These are phyloP conservation scores for Leptographium lundbergii DNA, from an alignment of 2,329 filamentous ascomycete genomes.

Conservation along the genomic window DNA sequence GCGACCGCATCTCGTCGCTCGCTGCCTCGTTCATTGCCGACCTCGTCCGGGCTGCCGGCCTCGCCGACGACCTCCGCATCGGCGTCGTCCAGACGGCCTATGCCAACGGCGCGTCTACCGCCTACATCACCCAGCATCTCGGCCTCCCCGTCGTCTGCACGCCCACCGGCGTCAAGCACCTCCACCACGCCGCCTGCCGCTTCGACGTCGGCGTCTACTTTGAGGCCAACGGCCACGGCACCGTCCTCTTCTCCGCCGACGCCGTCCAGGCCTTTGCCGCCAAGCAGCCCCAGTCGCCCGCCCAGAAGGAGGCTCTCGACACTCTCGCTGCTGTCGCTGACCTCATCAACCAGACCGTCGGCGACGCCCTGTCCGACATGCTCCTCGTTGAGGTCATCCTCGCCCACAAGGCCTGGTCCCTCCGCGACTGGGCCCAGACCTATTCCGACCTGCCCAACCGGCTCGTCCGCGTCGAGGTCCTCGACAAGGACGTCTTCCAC, in stretches of 20 bases:
- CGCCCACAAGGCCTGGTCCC: constrained; percentile 84
- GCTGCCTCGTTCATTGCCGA: constrained; percentile 92
- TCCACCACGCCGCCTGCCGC: constrained; percentile 90
- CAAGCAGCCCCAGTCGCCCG: constrained; percentile 77
- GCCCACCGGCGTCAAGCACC: constrained; percentile 89
- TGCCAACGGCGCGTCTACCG: constrained; percentile 88
- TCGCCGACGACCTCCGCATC: constrained; percentile 71
- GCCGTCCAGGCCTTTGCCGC: constrained; percentile 68
- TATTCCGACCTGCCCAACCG: constrained; percentile 93
- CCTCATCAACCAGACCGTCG: constrained; percentile 96
- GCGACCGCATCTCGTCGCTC: constrained; percentile 90
- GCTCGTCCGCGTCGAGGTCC: constrained; percentile 84
- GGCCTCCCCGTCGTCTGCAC: constrained; percentile 87
- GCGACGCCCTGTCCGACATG: constrained; percentile 91
- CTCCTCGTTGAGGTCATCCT: constrained; percentile 92
- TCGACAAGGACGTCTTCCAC: constrained; percentile 77
- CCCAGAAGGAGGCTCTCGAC: constrained; percentile 79
- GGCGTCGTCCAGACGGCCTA: constrained; percentile 97
- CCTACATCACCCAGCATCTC: constrained; percentile 79
- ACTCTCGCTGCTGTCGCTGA: constrained; percentile 73
- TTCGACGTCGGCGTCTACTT: constrained; percentile 98
- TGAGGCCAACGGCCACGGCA: constrained; percentile 96
- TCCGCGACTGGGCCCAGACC: constrained; percentile 82
- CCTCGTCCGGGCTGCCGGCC: constrained; percentile 65
- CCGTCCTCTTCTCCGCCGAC: constrained; percentile 81